phyloP scores from a whole-genome alignment of 306 rosid species.

The Fragaria ananassa region DNA sequence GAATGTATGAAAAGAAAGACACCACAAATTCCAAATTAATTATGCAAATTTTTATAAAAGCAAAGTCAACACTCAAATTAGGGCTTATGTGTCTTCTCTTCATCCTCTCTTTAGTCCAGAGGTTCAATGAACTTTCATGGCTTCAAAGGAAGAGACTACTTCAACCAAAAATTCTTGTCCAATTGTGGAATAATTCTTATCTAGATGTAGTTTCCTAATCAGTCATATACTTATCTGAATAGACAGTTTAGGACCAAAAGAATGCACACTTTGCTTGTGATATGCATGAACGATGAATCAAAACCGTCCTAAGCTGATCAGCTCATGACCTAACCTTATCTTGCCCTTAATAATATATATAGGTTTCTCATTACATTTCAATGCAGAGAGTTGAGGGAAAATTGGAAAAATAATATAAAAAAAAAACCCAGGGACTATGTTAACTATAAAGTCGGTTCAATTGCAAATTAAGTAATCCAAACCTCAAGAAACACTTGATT shows the following conservation, averaged over 20 bases:
- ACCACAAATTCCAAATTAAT: too few species aligned
- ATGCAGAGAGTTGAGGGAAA: background rate
- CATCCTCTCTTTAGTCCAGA: too few species aligned
- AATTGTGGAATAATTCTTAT: slow-evolving; percentile 10
- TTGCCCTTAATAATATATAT: background rate
- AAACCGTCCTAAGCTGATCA: background rate
- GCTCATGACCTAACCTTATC: background rate
- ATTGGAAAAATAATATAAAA: background rate
- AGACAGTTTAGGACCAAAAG: slow-evolving; percentile 28
- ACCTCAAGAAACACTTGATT: slow-evolving; percentile 4
- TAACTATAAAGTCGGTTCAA: slow-evolving; percentile 19
- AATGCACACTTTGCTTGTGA: background rate
- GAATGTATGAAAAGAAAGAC: too few species aligned
- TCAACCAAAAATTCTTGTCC: slow-evolving; percentile 11
- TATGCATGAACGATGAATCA: background rate
- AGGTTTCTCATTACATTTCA: background rate
- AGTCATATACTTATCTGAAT: background rate
- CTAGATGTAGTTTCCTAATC: slow-evolving; percentile 3
- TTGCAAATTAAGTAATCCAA: slow-evolving; percentile 16
- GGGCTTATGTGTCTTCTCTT: too few species aligned
- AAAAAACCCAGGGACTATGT: background rate
- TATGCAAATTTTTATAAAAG: too few species aligned
- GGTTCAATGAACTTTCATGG: too few species aligned
- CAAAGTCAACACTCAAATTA: too few species aligned
- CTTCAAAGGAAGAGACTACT: too few species aligned